Evolutionary conservation across 2,329 filamentous ascomycete genomes (phyloP).

Genomic region (Fusarium coicis): DNA sequence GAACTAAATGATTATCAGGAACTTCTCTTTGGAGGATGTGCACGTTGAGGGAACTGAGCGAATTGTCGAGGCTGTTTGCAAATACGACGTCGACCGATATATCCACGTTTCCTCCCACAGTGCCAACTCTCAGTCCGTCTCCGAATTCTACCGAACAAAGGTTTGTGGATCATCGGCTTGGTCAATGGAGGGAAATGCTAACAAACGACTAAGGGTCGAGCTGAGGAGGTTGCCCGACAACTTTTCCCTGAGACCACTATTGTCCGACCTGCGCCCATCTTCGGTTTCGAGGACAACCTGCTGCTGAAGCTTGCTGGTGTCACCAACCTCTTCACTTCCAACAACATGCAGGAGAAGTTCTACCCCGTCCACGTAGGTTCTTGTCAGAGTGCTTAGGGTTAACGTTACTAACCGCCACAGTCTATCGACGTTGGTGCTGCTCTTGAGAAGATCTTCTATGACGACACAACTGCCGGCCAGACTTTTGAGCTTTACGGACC

Average conservation of each 20-base stretch:
- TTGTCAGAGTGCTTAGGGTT: background rate
- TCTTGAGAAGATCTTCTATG: slow-evolving; percentile 88
- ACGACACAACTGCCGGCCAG: slow-evolving; percentile 89
- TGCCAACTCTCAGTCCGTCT: slow-evolving; percentile 80
- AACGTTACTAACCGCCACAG: slow-evolving; percentile 54
- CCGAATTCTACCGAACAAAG: slow-evolving; percentile 94
- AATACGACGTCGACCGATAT: slow-evolving; percentile 97
- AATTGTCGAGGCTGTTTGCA: slow-evolving; percentile 92
- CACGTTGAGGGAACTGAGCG: slow-evolving; percentile 92
- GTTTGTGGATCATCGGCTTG: slow-evolving; percentile 52
- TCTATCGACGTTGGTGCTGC: slow-evolving; percentile 90
- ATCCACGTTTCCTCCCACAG: slow-evolving; percentile 98
- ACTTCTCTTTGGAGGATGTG: slow-evolving; percentile 92
- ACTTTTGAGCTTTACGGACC: slow-evolving; percentile 96
- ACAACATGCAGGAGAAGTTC: slow-evolving; percentile 92
- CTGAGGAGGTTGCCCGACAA: slow-evolving; percentile 83
- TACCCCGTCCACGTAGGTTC: slow-evolving; percentile 86
- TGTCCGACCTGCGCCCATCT: slow-evolving; percentile 91
- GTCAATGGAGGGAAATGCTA: slow-evolving; percentile 2
- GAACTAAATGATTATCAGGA: slow-evolving; percentile 65
- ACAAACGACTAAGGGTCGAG: slow-evolving; percentile 67
- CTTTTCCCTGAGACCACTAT: slow-evolving; percentile 98
- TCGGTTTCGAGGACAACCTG: slow-evolving; percentile 93
- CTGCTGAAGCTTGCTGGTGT: slow-evolving; percentile 85
- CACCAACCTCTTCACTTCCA: slow-evolving; percentile 86